Base-by-base conservation (phyloP, 129 eudicot species). In the Gnaphalium uliginosum region DNA sequence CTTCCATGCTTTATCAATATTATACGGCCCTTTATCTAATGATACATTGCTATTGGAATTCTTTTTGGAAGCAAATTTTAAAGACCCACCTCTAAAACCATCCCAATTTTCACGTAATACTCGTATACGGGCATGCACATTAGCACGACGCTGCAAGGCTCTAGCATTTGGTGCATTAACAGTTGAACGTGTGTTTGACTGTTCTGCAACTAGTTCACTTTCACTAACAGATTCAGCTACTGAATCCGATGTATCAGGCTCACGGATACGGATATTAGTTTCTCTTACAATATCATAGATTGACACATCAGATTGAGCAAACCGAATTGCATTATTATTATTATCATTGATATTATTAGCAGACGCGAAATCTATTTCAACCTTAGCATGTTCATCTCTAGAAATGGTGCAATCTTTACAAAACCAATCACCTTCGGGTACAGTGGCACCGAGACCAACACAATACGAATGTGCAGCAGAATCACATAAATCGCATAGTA, bases 341-440 rank as follows among this genome's bases (percentile, higher is more conserved):
- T 27, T 0, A 75, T 57, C 65, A 65, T 41, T 41, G 59, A 78
- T 75, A 46, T 43, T 11, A 77, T 43, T 11, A 68, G 41, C 83
- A 58, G 61, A 69, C 35, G 71, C 60, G 8, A 60, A 46, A 61
- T 71, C 54, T 2, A 39, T 59, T 79, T 89, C 94, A 18, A 78
- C 67, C 69, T 83, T 78, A 18, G 64, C 62, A 11, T 87, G 88
- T 73, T 93, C 98, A 72, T 79, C 86, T 72, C 71, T 86, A 30
- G 88, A 71, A 72, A 88, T 76, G 9, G 81, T 75, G 70, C 98
- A 93, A 60, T 88, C 98, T 0, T 68, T 79, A 67, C 97, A 93
- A 85, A 79, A 90, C 98, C 98, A 93, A 80, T 90, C 93, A 74
- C 96, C 97, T 72, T 93, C 97, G 18, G 98, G 98, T 60, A 93